Base-by-base conservation (phyloP, 495 filamentous ascomycete species). In the Echria macrotheca region DNA sequence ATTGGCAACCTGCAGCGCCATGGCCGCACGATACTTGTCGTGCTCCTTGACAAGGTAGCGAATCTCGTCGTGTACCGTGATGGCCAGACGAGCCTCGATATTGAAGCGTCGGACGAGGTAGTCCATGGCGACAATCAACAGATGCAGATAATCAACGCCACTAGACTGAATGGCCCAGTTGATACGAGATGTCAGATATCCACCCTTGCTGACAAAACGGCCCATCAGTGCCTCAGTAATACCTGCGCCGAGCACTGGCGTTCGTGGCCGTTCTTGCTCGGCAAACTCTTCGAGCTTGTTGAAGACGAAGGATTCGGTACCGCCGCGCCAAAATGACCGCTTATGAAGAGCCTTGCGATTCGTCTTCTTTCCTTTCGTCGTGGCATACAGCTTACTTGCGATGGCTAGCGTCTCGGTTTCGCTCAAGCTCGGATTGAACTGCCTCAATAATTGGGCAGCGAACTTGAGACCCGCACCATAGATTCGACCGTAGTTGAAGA, bases 121-220 rank as follows among this genome's bases (percentile, higher is more conserved):
- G 62, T 97, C 91, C 93, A 98, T 99, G 21, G 81, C 75, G 14
- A 96, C 80, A 49, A 99, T 88, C 18, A 99, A 71, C 8, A 99
- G 84, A 57, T 99, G 93, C 9, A 99, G 79, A 67, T 99, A 99
- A 68, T 99, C 93, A 10, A 97, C 93, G 24, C 93, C 93, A 6
- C 87, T 93, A 2, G 89, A 95, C 57, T 99, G 93, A 53, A 99
- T 96, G 15, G 93, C 93, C 93, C 93, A 99, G 63, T 99, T 99
- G 70, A 99, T 96, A 14, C 93, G 82, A 26, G 86, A 93, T 2
- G 94, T 94, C 72, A 99, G 86, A 69, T 91, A 99, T 38, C 84
- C 88, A 23, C 91, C 91, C 58, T 85, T 90, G 65, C 80, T 89
- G 56, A 97, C 81, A 60, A 84, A 94, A 25, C 87, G 82, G 35